These are phyloP conservation scores for Trichosporon asahii DNA, from an alignment of 1,284 basidiomycete species.

Conservation along the genomic window DNA sequence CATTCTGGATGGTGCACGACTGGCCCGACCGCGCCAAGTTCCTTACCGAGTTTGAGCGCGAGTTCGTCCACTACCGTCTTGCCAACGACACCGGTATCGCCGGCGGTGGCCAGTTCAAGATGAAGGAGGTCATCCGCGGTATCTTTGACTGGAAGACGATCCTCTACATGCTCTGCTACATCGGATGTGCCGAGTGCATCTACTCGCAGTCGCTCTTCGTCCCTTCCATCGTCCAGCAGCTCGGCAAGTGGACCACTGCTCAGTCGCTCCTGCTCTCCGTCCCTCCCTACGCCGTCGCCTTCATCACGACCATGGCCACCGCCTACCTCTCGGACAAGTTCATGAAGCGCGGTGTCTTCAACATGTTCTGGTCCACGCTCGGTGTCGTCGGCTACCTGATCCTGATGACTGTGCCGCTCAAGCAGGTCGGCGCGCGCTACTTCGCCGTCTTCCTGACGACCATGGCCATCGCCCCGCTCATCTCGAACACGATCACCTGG, in stretches of 20 bases:
- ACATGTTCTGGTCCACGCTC: slow-evolving; percentile 53
- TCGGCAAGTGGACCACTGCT: slow-evolving; percentile 49
- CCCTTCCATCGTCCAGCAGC: slow-evolving; percentile 51
- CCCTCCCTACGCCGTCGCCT: slow-evolving; percentile 54
- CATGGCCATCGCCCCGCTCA: slow-evolving; percentile 49
- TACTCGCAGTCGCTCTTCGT: slow-evolving; percentile 52
- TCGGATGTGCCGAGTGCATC: slow-evolving; percentile 49
- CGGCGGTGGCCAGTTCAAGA: slow-evolving; percentile 41
- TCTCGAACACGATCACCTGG: slow-evolving; percentile 54
- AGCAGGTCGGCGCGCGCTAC: slow-evolving; percentile 45
- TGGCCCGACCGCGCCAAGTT: slow-evolving; percentile 53
- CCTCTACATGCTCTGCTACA: slow-evolving; percentile 48
- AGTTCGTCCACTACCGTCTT: slow-evolving; percentile 48
- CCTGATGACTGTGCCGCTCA: slow-evolving; percentile 13
- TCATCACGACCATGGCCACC: slow-evolving; percentile 53
- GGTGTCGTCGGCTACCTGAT: slow-evolving; percentile 51
- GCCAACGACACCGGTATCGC: slow-evolving; percentile 49
- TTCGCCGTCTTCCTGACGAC: slow-evolving; percentile 54
- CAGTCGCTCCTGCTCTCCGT: slow-evolving; percentile 52
- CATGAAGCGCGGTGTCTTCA: slow-evolving; percentile 49
- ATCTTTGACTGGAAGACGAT: slow-evolving; percentile 49
- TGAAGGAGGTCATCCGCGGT: slow-evolving; percentile 25
- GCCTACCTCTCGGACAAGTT: slow-evolving; percentile 51
- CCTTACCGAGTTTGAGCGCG: slow-evolving; percentile 50
- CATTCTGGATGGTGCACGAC: slow-evolving; percentile 52